Conservation (phyloP, 164 flowering plant species). For the Vitis cinerea region DNA sequence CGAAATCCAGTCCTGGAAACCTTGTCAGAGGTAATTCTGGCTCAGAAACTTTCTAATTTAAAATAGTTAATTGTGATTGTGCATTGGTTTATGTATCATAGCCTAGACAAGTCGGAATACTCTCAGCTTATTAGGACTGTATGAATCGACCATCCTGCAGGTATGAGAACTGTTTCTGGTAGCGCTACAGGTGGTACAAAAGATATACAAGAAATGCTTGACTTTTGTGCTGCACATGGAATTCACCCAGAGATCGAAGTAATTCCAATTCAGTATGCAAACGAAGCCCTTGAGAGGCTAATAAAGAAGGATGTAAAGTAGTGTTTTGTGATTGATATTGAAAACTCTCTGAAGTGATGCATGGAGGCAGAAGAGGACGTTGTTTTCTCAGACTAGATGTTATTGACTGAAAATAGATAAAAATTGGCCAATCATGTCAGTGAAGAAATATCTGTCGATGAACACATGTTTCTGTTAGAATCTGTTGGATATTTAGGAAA, state of each 20-base stretch:
- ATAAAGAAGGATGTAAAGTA: conserved; percentile 78
- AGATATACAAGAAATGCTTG: conserved; percentile 77
- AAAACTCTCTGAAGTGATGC: conserved; percentile 59
- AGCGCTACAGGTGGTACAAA: conserved; percentile 77
- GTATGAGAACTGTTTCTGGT: conserved; percentile 60
- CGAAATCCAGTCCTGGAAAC: conserved; percentile 66
- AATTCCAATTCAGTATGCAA: conserved; percentile 69
- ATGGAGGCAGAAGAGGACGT: background rate
- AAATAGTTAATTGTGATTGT: too few relatives aligned
- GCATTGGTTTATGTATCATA: too few relatives aligned
- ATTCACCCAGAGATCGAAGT: conserved; percentile 73
- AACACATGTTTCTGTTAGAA: too few relatives aligned
- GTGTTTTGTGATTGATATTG: conserved; percentile 82
- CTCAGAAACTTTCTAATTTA: background rate
- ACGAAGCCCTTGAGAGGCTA: conserved; percentile 84
- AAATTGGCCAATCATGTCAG: too few relatives aligned
- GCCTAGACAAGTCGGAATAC: too few relatives aligned
- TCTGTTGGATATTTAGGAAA: too few relatives aligned
- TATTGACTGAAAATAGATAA: too few relatives aligned
- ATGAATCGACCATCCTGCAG: conserved; percentile 34
- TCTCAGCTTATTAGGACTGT: background rate
- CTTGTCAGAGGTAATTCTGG: conserved; percentile 47
- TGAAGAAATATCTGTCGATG: too few relatives aligned
- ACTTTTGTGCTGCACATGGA: conserved; percentile 72
- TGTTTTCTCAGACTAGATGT: background rate